These are phyloP conservation scores for Larix kaempferi DNA, from an alignment of 75 land plant species.

Conservation along the genomic window DNA sequence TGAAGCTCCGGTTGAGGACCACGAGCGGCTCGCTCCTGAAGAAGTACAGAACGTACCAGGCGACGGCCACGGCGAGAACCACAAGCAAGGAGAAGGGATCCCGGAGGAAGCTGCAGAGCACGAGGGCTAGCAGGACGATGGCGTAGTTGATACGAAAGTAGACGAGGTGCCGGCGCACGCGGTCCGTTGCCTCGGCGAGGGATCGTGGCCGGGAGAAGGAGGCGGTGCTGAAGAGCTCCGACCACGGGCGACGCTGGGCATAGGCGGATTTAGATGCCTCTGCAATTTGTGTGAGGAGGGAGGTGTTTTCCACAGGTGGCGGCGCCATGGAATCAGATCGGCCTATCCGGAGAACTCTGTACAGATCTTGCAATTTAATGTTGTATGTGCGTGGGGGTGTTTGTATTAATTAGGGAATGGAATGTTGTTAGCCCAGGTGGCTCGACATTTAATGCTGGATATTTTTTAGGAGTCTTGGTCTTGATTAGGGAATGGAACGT, in stretches of 20 bases:
- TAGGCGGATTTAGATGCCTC: background rate
- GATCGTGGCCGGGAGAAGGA: conserved; percentile 42
- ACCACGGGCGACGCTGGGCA: conserved; percentile 58
- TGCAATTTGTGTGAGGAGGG: background rate
- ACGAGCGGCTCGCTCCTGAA: conserved; percentile 42
- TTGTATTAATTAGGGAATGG: no score
- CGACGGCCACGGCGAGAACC: conserved; percentile 28
- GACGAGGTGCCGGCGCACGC: conserved; percentile 37
- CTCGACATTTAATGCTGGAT: no score
- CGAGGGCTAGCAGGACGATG: conserved; percentile 19
- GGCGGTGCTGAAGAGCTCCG: conserved; percentile 26
- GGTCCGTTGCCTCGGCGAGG: conserved; percentile 35
- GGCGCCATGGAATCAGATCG: background rate
- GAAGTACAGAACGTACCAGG: conserved; percentile 55
- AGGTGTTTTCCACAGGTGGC: background rate
- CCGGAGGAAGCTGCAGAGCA: conserved; percentile 43
- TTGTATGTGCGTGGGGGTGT: no score
- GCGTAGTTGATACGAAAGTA: conserved; percentile 66
- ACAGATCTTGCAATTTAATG: no score
- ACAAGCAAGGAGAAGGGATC: conserved; percentile 50
- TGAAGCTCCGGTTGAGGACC: conserved; percentile 17
- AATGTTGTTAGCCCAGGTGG: no score
- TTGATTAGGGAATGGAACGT: no score
- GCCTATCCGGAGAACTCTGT: no score
- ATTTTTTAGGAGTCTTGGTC: no score